A percentile compares a stretch with the other conserved stretches of the same genome.
Conservation (phyloP, 129 eudicot genomes). For the Scalesia atractyloides region DNA sequence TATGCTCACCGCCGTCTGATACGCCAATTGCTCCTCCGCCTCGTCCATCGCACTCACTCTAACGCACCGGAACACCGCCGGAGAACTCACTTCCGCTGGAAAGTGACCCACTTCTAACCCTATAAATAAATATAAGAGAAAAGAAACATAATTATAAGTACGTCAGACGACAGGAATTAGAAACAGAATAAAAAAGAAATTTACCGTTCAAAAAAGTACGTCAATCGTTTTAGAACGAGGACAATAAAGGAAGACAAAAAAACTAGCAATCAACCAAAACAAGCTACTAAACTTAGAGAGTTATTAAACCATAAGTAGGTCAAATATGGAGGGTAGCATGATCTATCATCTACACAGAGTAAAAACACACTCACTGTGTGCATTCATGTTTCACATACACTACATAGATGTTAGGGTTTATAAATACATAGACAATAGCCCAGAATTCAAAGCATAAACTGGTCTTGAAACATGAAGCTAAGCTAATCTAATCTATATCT, state of each 20-base stretch:
- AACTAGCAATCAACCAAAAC: neutral
- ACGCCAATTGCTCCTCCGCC: constrained; percentile 66
- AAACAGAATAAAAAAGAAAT: too few relatives aligned
- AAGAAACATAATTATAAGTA: neutral
- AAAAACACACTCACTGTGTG: constrained; percentile 18
- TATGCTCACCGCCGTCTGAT: constrained; percentile 80
- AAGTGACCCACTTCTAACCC: constrained; percentile 76
- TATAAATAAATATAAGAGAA: constrained; percentile 19
- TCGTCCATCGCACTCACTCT: constrained; percentile 71
- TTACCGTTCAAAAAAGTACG: too few relatives aligned
- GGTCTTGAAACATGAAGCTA: constrained; percentile 34
- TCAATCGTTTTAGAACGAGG: neutral
- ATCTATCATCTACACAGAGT: constrained; percentile 14
- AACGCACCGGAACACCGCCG: constrained; percentile 78
- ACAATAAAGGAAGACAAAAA: neutral
- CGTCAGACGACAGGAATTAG: too few relatives aligned
- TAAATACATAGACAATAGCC: constrained; percentile 33
- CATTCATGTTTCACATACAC: constrained; percentile 5
- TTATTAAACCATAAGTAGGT: constrained; percentile 16
- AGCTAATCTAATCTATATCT: constrained; percentile 14
- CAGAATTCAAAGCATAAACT: constrained; percentile 34
- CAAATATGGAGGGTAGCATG: constrained; percentile 12
- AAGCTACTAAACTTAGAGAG: too few relatives aligned
- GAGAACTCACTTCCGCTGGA: constrained; percentile 69
- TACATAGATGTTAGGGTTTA: constrained; percentile 19